Percentiles rank a stretch among this genome's conserved stretches.
Conservation (phyloP, 179 eudicot species). For the Corrigiola litoralis region DNA sequence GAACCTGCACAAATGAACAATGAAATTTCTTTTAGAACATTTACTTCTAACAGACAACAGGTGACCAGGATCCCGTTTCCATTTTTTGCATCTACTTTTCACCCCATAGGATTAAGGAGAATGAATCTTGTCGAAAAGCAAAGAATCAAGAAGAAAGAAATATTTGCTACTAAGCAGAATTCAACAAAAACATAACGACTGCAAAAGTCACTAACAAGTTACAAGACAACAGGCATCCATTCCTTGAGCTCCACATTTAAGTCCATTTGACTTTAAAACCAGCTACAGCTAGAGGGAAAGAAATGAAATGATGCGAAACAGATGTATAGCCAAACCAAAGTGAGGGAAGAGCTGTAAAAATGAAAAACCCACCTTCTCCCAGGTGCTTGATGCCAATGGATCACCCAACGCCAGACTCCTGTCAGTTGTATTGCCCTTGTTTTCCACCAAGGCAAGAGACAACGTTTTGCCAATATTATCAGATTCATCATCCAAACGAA, state of each 20-base stretch:
- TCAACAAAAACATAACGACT: too few relatives aligned
- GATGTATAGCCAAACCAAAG: not conserved
- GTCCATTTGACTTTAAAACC: too few relatives aligned
- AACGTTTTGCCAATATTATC: slow-evolving; percentile 74
- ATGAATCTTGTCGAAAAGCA: too few relatives aligned
- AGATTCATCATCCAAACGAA: slow-evolving; percentile 71
- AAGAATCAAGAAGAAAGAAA: too few relatives aligned
- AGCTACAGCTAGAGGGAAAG: too few relatives aligned
- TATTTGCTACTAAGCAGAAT: too few relatives aligned
- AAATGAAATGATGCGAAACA: not conserved
- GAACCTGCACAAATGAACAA: slow-evolving; percentile 44
- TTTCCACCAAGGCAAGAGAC: slow-evolving; percentile 61
- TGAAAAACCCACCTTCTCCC: slow-evolving; percentile 67
- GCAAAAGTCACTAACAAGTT: too few relatives aligned
- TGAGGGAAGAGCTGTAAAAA: not conserved
- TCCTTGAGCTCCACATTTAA: too few relatives aligned
- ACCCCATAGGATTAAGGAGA: too few relatives aligned
- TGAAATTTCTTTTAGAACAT: not conserved
- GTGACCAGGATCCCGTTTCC: too few relatives aligned
- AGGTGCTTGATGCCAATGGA: slow-evolving; percentile 88
- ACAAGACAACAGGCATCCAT: too few relatives aligned
- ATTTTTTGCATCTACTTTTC: too few relatives aligned
- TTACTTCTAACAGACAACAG: not conserved
- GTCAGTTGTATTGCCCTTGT: slow-evolving; percentile 33
- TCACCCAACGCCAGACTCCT: slow-evolving; percentile 48